Base-by-base conservation (phyloP, 2,329 filamentous ascomycete species). In the Acrocalymma vagum region DNA sequence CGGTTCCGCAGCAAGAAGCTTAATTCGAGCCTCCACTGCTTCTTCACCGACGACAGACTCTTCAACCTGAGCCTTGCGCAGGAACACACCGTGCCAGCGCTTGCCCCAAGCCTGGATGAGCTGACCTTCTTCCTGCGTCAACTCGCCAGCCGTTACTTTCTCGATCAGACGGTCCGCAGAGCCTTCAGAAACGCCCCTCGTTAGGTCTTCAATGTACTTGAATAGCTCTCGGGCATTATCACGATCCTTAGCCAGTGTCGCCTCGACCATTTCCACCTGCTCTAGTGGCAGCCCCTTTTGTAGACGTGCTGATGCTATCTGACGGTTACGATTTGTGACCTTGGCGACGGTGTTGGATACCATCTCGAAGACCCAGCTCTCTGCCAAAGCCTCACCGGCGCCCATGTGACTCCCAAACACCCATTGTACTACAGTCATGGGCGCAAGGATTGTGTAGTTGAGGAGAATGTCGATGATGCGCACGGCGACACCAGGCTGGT, bases 391-490 rank as follows among this genome's bases (percentile, higher is more conserved):
- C 28, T 81, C 79, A 32, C 87, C 87, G 3, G 83, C 82, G 14
- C 82, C 74, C 38, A 85, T 72, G 48, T 78, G 77, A 48, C 90
- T 84, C 21, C 84, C 78, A 9, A 99, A 78, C 1, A 90, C 90
- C 94, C 94, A 99, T 62, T 95, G 86, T 31, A 96, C 81, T 18
- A 99, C 91, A 11, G 86, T 86, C 42, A 85, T 77, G 0, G 94
- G 94, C 7, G 87, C 91, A 23, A 99, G 79, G 58, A 99, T 96
- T 10, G 89, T 92, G 74, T 96, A 99, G 74, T 97, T 99, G 57
- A 99, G 85, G 5, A 99, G 81, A 72, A 97, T 97, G 76, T 97
- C 93, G 43, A 97, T 82, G 58, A 99, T 95, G 57, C 88, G 89
- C 55, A 97, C 83, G 3, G 91, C 94, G 28, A 95, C 86, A 45